phyloP scores from a whole-genome alignment of 1,284 basidiomycete species.

The Peniophora sp. region DNA sequence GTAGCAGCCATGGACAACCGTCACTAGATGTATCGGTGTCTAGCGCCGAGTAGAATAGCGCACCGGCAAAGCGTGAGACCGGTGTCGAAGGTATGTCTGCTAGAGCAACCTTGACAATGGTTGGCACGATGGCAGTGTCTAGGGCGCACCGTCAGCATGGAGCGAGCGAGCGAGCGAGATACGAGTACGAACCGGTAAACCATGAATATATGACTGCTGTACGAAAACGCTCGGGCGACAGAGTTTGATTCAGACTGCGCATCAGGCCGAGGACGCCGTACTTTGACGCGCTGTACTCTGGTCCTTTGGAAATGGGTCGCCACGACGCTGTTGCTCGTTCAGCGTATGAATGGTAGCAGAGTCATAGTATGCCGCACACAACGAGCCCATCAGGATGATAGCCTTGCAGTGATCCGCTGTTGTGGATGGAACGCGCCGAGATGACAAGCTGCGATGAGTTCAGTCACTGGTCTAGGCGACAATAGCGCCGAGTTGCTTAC shows the following conservation, averaged over 20 bases:
- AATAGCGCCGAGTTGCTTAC: slow-evolving; percentile 21
- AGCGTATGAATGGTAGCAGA: background rate
- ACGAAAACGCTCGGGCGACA: slow-evolving; percentile 32
- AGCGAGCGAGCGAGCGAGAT: slow-evolving; percentile 2
- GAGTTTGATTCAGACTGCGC: slow-evolving; percentile 34
- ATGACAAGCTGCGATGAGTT: slow-evolving; percentile 31
- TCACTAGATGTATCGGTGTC: slow-evolving; percentile 37
- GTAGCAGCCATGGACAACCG: slow-evolving; percentile 39
- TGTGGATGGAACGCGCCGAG: slow-evolving; percentile 43
- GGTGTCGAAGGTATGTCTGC: slow-evolving; percentile 45
- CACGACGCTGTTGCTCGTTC: slow-evolving; percentile 35
- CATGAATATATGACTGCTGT: slow-evolving; percentile 44
- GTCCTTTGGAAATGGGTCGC: slow-evolving; percentile 33
- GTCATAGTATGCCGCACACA: slow-evolving; percentile 28
- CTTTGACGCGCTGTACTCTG: slow-evolving; percentile 44
- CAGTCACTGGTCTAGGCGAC: background rate
- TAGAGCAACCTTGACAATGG: slow-evolving; percentile 31
- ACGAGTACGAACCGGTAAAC: slow-evolving; percentile 43
- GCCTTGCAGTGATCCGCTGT: slow-evolving; percentile 30
- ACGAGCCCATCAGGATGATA: slow-evolving; percentile 47
- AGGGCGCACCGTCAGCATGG: slow-evolving; percentile 3
- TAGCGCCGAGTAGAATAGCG: slow-evolving; percentile 44
- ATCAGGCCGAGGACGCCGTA: slow-evolving; percentile 47
- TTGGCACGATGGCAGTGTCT: slow-evolving; percentile 42
- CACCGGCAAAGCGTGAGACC: slow-evolving; percentile 40